Evolutionary conservation across 306 rosid species (phyloP).

Genomic region (Prunus fruticosa): DNA sequence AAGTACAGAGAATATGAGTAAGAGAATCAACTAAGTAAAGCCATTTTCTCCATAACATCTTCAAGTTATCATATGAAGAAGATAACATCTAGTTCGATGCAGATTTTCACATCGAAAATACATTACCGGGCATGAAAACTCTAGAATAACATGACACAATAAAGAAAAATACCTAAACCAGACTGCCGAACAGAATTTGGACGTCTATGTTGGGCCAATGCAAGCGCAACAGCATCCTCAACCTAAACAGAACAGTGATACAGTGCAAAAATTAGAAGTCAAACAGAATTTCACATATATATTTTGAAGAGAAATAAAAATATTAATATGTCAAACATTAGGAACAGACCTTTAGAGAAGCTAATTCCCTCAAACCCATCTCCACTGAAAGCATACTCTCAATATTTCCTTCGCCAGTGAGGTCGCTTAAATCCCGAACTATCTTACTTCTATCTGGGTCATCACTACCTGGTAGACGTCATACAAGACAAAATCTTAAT

Average conservation of each 20-base stretch:
- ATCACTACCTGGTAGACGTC: slow-evolving; percentile 52
- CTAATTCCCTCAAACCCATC: slow-evolving; percentile 86
- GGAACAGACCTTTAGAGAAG: slow-evolving; percentile 68
- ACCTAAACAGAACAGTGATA: slow-evolving; percentile 43
- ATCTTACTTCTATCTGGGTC: slow-evolving; percentile 63
- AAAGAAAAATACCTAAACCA: slow-evolving; percentile 41
- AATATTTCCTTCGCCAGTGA: slow-evolving; percentile 88
- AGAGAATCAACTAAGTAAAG: not conserved
- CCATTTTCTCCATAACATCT: not conserved
- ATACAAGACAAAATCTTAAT: slow-evolving; percentile 3
- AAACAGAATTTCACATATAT: not conserved
- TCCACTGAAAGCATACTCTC: slow-evolving; percentile 98
- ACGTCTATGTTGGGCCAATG: slow-evolving; percentile 71
- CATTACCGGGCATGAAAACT: not conserved
- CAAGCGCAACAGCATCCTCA: slow-evolving; percentile 91
- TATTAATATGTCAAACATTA: not conserved
- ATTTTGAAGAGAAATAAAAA: not conserved
- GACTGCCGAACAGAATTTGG: slow-evolving; percentile 64
- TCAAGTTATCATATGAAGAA: not conserved
- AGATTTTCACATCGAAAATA: not conserved
- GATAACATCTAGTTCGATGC: not conserved
- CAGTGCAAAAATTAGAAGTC: slow-evolving; percentile 1
- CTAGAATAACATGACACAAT: not conserved
- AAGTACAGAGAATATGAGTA: not conserved
- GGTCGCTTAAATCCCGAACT: slow-evolving; percentile 76